Conservation (phyloP, 2,329 filamentous ascomycete genomes). For the Colletotrichum destructivum region DNA sequence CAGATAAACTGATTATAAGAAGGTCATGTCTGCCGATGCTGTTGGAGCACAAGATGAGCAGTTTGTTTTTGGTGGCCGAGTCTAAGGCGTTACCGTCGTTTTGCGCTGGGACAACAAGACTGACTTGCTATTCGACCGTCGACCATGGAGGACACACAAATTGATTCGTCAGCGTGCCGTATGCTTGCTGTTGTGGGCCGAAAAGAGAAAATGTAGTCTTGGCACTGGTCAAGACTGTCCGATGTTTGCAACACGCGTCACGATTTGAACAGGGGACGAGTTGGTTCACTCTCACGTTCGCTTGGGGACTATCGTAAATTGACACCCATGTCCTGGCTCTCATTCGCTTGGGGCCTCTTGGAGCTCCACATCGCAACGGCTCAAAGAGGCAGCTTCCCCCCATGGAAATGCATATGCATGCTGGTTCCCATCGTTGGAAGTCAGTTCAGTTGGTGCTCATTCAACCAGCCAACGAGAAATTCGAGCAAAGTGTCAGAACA, state of each 20-base stretch:
- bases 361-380: neutral
- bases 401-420: neutral
- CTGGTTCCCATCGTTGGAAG: neutral
- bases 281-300: neutral
- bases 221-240: neutral
- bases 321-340: neutral
- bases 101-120: neutral
- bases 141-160: neutral
- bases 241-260: neutral
- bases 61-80: neutral
- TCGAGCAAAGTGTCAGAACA: too few relatives aligned
- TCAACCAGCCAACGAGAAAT: neutral
- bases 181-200: neutral
- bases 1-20: neutral
- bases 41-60: too few relatives aligned
- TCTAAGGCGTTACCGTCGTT: neutral
- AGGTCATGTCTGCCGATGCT: neutral
- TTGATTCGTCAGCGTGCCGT: neutral
- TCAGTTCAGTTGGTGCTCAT: neutral
- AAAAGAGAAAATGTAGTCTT: neutral
- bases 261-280: neutral
- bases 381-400: neutral
- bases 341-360: neutral
- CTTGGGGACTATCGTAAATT: neutral
- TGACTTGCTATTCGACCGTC: neutral